phyloP scores from a whole-genome alignment of 176 grass and related monocot species.

The Ensete glaucum region DNA sequence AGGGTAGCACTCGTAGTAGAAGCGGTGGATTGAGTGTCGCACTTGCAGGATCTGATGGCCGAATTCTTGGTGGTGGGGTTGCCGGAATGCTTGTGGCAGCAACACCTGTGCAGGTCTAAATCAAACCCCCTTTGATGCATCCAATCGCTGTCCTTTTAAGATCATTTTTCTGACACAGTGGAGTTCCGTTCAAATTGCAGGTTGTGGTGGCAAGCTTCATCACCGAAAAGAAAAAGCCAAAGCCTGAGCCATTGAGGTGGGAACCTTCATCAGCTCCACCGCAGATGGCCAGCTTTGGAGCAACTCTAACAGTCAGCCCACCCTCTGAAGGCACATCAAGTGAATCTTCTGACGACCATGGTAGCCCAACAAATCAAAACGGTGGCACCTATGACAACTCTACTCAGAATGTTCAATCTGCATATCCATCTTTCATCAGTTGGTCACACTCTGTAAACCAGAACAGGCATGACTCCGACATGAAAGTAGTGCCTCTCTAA shows the following conservation, averaged over 20 bases:
- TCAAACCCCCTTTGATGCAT: neutral
- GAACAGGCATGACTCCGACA: slow-evolving; percentile 64
- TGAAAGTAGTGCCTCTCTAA: slow-evolving; percentile 80
- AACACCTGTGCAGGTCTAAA: slow-evolving; percentile 68
- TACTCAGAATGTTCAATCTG: slow-evolving; percentile 47
- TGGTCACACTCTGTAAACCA: slow-evolving; percentile 66
- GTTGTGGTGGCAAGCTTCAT: slow-evolving; percentile 97
- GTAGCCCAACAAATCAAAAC: slow-evolving; percentile 52
- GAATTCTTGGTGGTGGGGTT: slow-evolving; percentile 85
- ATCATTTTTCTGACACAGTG: neutral
- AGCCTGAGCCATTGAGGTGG: slow-evolving; percentile 47
- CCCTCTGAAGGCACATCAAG: slow-evolving; percentile 66
- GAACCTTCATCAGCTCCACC: slow-evolving; percentile 51
- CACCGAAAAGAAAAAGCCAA: slow-evolving; percentile 81
- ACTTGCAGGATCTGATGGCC: slow-evolving; percentile 86
- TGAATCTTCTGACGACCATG: slow-evolving; percentile 51
- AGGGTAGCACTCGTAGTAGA: slow-evolving; percentile 82
- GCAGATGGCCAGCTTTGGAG: slow-evolving; percentile 46
- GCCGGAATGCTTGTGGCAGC: slow-evolving; percentile 91
- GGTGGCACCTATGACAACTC: slow-evolving; percentile 42
- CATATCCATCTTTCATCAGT: slow-evolving; percentile 39
- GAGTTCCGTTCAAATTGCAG: slow-evolving; percentile 26
- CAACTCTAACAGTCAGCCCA: slow-evolving; percentile 44
- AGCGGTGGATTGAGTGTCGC: slow-evolving; percentile 90
- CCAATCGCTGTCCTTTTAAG: neutral